phyloP scores from a whole-genome alignment of 768 basidiomycete species.

The Myochromella boudieri region DNA sequence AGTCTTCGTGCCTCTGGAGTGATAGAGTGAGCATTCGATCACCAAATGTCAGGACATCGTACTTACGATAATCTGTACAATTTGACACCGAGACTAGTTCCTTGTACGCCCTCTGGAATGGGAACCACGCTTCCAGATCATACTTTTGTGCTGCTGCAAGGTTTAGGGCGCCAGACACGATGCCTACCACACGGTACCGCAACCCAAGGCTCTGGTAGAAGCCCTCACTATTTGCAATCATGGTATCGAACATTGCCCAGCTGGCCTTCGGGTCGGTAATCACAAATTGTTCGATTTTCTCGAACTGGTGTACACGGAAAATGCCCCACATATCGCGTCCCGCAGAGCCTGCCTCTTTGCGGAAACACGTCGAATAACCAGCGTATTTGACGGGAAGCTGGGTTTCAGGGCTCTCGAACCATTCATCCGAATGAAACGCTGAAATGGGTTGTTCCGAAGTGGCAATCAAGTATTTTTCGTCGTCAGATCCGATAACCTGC shows the following conservation, averaged over 20 bases:
- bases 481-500: conserved; percentile 83
- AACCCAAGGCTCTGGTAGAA: conserved; percentile 96
- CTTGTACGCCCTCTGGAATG: conserved; percentile 94
- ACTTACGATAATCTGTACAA: conserved; percentile 95
- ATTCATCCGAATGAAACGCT: conserved; percentile 92
- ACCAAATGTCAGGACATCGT: conserved; percentile 28
- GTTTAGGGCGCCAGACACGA: conserved; percentile 96
- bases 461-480: conserved; percentile 98
- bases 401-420: conserved; percentile 91
- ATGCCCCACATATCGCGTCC: conserved; percentile 99
- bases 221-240: conserved; percentile 86
- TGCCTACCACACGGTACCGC: conserved; percentile 89
- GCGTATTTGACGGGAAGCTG: conserved; percentile 93
- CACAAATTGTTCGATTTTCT: conserved; percentile 98
- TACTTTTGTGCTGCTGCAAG: conserved; percentile 96
- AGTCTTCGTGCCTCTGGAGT: conserved; percentile 83
- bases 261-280: conserved; percentile 93
- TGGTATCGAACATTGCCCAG: conserved; percentile 90
- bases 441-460: conserved; percentile 99
- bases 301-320: conserved; percentile 99
- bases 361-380: conserved; percentile 94
- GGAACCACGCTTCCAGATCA: conserved; percentile 99
- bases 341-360: conserved; percentile 97
- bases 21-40: not conserved
- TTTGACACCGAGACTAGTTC: conserved; percentile 98